Percentiles rank a stretch among this genome's conserved stretches.
phyloP scores from a whole-genome alignment of 73 alveolate genomes.

The Tetrahymena borealis region DNA sequence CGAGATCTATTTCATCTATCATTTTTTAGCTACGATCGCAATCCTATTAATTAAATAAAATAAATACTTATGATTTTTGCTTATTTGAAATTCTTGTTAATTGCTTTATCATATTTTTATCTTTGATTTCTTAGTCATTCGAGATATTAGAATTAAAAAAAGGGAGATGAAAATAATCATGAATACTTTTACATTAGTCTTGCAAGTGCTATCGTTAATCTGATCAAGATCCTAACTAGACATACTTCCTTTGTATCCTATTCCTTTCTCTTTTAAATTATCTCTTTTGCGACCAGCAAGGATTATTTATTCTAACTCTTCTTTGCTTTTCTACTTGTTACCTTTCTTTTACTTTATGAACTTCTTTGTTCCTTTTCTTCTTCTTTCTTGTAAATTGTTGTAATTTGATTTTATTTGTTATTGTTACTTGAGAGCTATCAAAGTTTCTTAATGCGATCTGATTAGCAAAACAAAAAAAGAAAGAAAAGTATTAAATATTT shows the following conservation, averaged over 20 bases:
- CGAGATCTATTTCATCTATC: background rate
- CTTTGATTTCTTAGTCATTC: background rate
- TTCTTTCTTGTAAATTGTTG: background rate
- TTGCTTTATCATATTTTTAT: background rate
- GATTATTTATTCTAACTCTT: background rate
- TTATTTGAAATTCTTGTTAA: background rate
- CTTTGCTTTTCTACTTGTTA: background rate
- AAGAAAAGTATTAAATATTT: no score
- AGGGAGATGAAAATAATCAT: background rate
- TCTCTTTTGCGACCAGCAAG: background rate
- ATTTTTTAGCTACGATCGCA: background rate
- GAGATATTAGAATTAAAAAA: background rate
- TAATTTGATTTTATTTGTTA: background rate
- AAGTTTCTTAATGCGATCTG: background rate
- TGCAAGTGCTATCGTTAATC: background rate
- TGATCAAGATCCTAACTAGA: background rate
- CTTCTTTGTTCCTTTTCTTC: background rate
- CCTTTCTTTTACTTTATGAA: background rate
- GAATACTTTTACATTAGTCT: background rate
- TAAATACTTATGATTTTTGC: background rate
- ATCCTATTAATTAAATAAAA: background rate
- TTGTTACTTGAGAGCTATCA: background rate
- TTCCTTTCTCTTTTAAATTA: background rate
- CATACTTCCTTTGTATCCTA: background rate
- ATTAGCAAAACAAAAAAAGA: no score